A percentile compares a stretch with the other conserved stretches of the same genome.
phyloP scores from a whole-genome alignment of 2,329 filamentous ascomycete genomes.

The Thelonectria olida region DNA sequence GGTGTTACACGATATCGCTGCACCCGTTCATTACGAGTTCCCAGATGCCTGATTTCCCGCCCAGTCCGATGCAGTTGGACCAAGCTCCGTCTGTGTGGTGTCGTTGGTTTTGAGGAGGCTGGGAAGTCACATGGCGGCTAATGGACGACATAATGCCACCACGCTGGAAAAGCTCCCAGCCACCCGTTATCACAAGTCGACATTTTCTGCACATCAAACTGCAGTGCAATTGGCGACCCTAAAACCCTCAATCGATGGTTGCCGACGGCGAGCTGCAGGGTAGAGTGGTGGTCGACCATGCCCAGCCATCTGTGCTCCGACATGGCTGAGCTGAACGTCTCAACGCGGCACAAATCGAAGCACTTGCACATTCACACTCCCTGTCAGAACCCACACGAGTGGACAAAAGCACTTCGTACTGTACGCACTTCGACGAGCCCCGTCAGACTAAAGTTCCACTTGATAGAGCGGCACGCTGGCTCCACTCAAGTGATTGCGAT shows the following conservation, averaged over 20 bases:
- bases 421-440: neutral
- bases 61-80: slow-evolving; percentile 32
- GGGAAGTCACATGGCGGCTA: slow-evolving; percentile 32
- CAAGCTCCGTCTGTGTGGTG: slow-evolving; percentile 23
- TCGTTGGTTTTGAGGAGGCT: slow-evolving; percentile 34
- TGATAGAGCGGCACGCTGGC: slow-evolving; percentile 19
- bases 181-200: slow-evolving; percentile 26
- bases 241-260: slow-evolving; percentile 2
- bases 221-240: slow-evolving; percentile 3
- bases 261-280: slow-evolving; percentile 4
- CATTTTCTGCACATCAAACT: slow-evolving; percentile 10
- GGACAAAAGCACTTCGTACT: neutral
- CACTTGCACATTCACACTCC: slow-evolving; percentile 5
- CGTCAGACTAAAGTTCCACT: slow-evolving; percentile 14
- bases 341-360: slow-evolving; percentile 14
- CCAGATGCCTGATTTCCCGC: slow-evolving; percentile 35
- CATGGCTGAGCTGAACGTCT: slow-evolving; percentile 21
- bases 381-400: slow-evolving; percentile 5
- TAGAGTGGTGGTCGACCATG: too few species aligned
- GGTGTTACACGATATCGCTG: slow-evolving; percentile 43
- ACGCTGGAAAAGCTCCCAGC: slow-evolving; percentile 20
- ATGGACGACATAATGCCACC: slow-evolving; percentile 21
- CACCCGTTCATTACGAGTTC: slow-evolving; percentile 35
- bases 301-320: slow-evolving; percentile 13
- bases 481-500: slow-evolving; percentile 34